A percentile compares a stretch with the other conserved stretches of the same genome.
These are phyloP conservation scores for Coemansia sp. DNA, from an alignment of 192 early-diverging fungal genomes.

Conservation along the genomic window DNA sequence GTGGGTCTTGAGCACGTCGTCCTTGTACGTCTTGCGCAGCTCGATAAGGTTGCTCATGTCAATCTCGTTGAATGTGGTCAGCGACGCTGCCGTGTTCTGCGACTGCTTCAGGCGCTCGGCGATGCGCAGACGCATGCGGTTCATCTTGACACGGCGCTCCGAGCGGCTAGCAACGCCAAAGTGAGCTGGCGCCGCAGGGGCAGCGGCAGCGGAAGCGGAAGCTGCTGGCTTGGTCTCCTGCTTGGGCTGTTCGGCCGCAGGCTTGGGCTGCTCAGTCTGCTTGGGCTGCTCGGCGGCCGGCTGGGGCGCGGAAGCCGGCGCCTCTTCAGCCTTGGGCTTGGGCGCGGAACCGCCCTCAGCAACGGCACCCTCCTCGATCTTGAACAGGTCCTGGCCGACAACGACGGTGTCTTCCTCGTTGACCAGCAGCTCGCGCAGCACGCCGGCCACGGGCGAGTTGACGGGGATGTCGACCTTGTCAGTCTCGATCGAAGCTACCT, in stretches of 20 bases:
- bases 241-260: slow-evolving; percentile 35
- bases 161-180: slow-evolving; percentile 36
- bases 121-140: slow-evolving; percentile 94
- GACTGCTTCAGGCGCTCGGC: slow-evolving; percentile 94
- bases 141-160: slow-evolving; percentile 85
- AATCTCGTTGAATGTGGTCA: slow-evolving; percentile 99
- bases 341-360: slow-evolving; percentile 42
- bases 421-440: slow-evolving; percentile 77
- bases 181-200: slow-evolving; percentile 19
- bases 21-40: slow-evolving; percentile 92
- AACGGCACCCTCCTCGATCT: slow-evolving; percentile 67
- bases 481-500: slow-evolving; percentile 96
- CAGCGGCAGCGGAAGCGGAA: slow-evolving; percentile 25
- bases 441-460: slow-evolving; percentile 92
- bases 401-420: slow-evolving; percentile 88
- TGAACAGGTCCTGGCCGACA: slow-evolving; percentile 92
- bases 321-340: slow-evolving; percentile 41
- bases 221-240: slow-evolving; percentile 36
- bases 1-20: slow-evolving; percentile 88
- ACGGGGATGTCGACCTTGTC: slow-evolving; percentile 99
- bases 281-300: slow-evolving; percentile 23
- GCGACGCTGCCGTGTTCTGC: slow-evolving; percentile 92
- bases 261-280: slow-evolving; percentile 36
- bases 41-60: slow-evolving; percentile 97
- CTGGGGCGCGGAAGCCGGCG: slow-evolving; percentile 26